These are phyloP conservation scores for Agaricus sinodeliciosus DNA, from an alignment of 768 basidiomycete species.

Conservation along the genomic window DNA sequence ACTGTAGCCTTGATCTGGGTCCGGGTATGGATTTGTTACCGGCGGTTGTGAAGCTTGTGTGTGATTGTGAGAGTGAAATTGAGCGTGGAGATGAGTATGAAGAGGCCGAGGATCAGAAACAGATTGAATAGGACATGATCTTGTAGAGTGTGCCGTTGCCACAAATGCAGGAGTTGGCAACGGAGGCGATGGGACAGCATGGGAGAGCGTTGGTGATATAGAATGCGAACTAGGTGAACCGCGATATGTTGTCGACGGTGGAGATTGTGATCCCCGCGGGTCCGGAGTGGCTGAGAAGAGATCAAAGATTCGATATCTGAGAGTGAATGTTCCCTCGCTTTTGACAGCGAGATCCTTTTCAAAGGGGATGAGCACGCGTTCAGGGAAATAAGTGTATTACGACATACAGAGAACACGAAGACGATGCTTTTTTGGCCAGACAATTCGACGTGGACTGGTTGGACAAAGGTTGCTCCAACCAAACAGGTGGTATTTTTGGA, in stretches of 20 bases:
- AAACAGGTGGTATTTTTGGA: constrained; percentile 47
- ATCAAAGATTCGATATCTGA: constrained; percentile 63
- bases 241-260: constrained; percentile 2
- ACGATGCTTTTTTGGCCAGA: constrained; percentile 49
- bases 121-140: neutral
- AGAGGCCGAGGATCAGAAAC: neutral
- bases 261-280: neutral
- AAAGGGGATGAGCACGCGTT: neutral
- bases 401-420: constrained; percentile 59
- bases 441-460: constrained; percentile 48
- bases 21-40: constrained; percentile 4
- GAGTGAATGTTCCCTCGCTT: constrained; percentile 56
- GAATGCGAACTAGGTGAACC: neutral
- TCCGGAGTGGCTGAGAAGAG: constrained; percentile 31
- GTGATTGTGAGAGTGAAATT: neutral
- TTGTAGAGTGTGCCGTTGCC: neutral
- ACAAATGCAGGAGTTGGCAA: neutral
- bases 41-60: neutral
- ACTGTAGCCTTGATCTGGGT: constrained; percentile 7
- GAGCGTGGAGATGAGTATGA: neutral
- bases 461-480: constrained; percentile 57
- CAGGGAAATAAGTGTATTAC: neutral
- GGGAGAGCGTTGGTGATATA: neutral
- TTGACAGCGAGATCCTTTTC: constrained; percentile 65
- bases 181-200: neutral